A percentile compares a stretch with the other conserved stretches of the same genome.
These are phyloP conservation scores for Phalaenopsis aphrodite DNA, from an alignment of 106 monocot species.

Conservation along the genomic window DNA sequence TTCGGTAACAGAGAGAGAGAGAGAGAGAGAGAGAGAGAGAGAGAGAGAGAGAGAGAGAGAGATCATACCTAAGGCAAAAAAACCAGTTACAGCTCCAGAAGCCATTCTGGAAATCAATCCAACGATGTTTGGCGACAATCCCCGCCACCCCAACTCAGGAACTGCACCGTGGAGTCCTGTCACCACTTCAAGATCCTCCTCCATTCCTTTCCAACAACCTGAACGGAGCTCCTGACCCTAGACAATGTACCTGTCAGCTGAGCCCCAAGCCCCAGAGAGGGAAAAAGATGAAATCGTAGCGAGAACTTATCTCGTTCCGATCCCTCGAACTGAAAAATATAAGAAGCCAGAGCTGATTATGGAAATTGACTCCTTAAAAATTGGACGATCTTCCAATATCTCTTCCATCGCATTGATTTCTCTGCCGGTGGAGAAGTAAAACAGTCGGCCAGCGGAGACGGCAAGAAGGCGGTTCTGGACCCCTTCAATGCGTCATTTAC, in stretches of 20 bases:
- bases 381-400: not conserved
- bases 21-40: not conserved
- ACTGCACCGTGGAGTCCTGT: not conserved
- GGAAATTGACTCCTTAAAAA: not conserved
- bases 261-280: not conserved
- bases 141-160: not conserved
- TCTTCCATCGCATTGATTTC: too few species aligned
- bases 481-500: too few species aligned
- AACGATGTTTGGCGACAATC: not conserved
- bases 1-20: not conserved
- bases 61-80: slow-evolving; percentile 2
- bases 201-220: not conserved
- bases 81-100: not conserved
- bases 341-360: not conserved
- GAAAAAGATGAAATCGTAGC: not conserved
- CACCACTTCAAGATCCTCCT: not conserved
- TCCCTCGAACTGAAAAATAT: not conserved
- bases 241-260: not conserved
- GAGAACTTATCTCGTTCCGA: not conserved
- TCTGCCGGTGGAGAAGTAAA: too few species aligned
- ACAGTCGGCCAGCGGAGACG: too few species aligned
- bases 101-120: not conserved
- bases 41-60: not conserved
- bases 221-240: not conserved
- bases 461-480: too few species aligned